Percentiles rank a stretch among this genome's conserved stretches.
Evolutionary conservation across 441 rosid species (phyloP).

Genomic region (Manihot esculenta): DNA sequence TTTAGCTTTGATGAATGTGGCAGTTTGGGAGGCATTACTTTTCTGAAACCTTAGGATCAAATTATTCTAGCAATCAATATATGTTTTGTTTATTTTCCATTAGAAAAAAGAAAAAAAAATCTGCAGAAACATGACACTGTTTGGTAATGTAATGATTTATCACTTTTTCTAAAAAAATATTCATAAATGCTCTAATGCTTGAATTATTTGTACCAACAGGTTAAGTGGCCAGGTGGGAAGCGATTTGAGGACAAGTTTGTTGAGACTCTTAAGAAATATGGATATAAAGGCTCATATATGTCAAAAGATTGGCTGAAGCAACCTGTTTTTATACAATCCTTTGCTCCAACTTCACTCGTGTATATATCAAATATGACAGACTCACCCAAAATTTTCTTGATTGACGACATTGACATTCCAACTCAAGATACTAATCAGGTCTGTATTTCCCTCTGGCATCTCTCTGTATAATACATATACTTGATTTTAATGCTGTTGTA

Average conservation of each 20-base stretch:
- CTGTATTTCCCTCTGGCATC: conserved; percentile 18
- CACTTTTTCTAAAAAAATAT: neutral
- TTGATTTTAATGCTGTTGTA: neutral
- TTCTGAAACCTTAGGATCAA: neutral
- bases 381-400: conserved; percentile 78
- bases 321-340: conserved; percentile 90
- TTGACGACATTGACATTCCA: conserved; percentile 59
- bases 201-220: conserved; percentile 44
- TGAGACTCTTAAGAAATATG: conserved; percentile 65
- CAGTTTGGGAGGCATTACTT: neutral
- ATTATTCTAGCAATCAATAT: neutral
- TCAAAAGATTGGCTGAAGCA: conserved; percentile 81
- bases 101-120: conserved; percentile 1
- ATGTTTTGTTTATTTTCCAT: neutral
- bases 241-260: conserved; percentile 72
- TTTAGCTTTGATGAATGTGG: neutral
- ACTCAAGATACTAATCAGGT: conserved; percentile 97
- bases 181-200: neutral
- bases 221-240: conserved; percentile 79
- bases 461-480: neutral
- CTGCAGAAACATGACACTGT: neutral
- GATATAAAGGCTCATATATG: conserved; percentile 77
- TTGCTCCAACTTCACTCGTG: conserved; percentile 89
- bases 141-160: conserved; percentile 5
- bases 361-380: conserved; percentile 63